phyloP scores from a whole-genome alignment of 495 filamentous ascomycete species.

The Xylaria castorea region DNA sequence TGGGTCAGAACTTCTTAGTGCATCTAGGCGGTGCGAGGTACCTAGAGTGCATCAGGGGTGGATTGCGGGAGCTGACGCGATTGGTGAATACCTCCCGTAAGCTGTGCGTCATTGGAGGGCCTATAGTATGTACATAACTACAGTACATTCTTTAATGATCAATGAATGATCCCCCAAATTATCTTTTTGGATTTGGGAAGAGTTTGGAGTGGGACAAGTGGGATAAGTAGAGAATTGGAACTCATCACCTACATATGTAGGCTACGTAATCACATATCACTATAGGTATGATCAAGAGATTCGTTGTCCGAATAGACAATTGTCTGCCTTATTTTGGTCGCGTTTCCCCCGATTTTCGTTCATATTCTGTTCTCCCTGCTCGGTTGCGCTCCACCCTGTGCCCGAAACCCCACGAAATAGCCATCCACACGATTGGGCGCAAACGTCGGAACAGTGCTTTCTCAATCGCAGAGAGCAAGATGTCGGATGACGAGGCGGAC shows the following conservation, averaged over 20 bases:
- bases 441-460: neutral
- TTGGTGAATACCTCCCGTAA: slow-evolving; percentile 27
- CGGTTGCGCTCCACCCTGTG: slow-evolving; percentile 15
- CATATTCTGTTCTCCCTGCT: slow-evolving; percentile 1
- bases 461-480: slow-evolving; percentile 41
- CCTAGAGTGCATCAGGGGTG: slow-evolving; percentile 21
- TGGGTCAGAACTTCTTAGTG: neutral
- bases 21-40: neutral
- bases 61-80: slow-evolving; percentile 36
- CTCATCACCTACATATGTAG: neutral
- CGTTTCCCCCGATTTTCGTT: neutral
- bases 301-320: neutral
- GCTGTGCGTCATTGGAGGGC: slow-evolving; percentile 24
- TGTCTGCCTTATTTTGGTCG: neutral
- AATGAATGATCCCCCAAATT: neutral
- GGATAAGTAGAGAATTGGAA: neutral
- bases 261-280: neutral
- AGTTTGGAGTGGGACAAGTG: too few species aligned
- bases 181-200: neutral
- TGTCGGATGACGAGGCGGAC: slow-evolving; percentile 92
- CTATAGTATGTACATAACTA: neutral
- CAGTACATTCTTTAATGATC: too few species aligned
- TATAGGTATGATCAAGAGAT: slow-evolving; percentile 18
- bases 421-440: slow-evolving; percentile 6
- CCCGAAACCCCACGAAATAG: slow-evolving; percentile 13